Base-by-base conservation (phyloP, 495 filamentous ascomycete genomes). In the Hypoxylon fragiforme region DNA sequence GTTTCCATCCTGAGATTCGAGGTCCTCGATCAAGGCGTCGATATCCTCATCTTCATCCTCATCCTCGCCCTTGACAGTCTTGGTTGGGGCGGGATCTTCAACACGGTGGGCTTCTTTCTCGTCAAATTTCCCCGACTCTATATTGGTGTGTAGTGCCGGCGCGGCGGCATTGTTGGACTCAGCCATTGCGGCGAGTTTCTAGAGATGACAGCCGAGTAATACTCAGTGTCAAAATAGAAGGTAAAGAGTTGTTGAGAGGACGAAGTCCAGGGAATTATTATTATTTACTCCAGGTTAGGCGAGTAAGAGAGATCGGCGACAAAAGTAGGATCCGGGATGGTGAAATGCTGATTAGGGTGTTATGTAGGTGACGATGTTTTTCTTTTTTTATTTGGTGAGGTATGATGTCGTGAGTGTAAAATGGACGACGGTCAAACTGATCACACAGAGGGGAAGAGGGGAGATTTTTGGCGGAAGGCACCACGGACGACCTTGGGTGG, bases 21-120 rank as follows among this genome's bases (percentile, higher is more conserved):
- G 84, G 56, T 91, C 89, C 54, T 88, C 84, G 51, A 96, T 92
- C 57, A 96, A 78, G 48, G 80, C 78, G 64, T 92, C 87, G 13
- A 96, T 88, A 62, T 90, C 83, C 72, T 86, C 83, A 55, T 85
- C 82, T 16, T 86, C 81, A 31, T 87, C 84, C 34, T 87, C 83
- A 11, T 76, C 77, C 12, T 70, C 75, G 16, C 60, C 64, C 62
- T 69, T 72, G 35, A 50, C 15, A 47, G 56, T 50, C 63, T 68
- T 70, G 56, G 55, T 16, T 14, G 62, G 47, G 26, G 59, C 37
- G 14, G 64, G 59, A 11, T 67, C 52, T 32, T 52, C 32, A 37
- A 56, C 39, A 18, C 54, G 62, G 35, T 70, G 64, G 44, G 65
- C 55, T n/a, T 61, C 64, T 72, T 81, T 82, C 73, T 82, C 79